phyloP scores from a whole-genome alignment of 179 eudicot species.

The Carnegiea gigantea region DNA sequence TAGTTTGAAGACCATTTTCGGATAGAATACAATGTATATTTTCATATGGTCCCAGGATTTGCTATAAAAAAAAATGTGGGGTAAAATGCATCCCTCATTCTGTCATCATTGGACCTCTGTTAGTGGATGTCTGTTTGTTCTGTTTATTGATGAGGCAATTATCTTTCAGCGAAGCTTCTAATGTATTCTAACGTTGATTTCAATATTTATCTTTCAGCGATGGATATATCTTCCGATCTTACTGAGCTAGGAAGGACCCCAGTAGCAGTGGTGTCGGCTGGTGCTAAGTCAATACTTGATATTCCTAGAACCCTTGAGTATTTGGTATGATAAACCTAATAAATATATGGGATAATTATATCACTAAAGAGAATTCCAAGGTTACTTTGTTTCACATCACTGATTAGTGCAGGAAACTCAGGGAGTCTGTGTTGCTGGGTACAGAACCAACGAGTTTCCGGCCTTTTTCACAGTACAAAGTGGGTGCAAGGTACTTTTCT shows the following conservation, averaged over 20 bases:
- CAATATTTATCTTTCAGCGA: conserved; percentile 51
- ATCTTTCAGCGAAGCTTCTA: neutral
- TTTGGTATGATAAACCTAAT: conserved; percentile 48
- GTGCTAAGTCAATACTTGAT: conserved; percentile 93
- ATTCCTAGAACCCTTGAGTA: conserved; percentile 96
- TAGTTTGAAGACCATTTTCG: neutral
- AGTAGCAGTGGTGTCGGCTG: conserved; percentile 88
- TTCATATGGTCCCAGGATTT: neutral
- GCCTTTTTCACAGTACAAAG: conserved; percentile 86
- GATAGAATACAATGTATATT: too few relatives aligned
- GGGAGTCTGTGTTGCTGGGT: conserved; percentile 95
- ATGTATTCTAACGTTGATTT: neutral
- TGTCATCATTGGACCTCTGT: neutral
- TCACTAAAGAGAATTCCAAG: neutral
- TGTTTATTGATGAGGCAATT: neutral
- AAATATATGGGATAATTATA: neutral
- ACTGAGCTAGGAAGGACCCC: conserved; percentile 94
- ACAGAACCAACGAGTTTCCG: conserved; percentile 84
- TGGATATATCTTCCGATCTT: conserved; percentile 98
- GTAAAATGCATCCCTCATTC: neutral
- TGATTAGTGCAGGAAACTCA: conserved; percentile 77
- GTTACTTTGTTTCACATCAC: conserved; percentile 16
- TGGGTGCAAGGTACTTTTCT: conserved; percentile 65
- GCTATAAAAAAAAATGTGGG: neutral
- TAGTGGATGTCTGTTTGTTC: neutral